phyloP scores from a whole-genome alignment of 108 stramenopile species.

The Fragilaria crotonensis region DNA sequence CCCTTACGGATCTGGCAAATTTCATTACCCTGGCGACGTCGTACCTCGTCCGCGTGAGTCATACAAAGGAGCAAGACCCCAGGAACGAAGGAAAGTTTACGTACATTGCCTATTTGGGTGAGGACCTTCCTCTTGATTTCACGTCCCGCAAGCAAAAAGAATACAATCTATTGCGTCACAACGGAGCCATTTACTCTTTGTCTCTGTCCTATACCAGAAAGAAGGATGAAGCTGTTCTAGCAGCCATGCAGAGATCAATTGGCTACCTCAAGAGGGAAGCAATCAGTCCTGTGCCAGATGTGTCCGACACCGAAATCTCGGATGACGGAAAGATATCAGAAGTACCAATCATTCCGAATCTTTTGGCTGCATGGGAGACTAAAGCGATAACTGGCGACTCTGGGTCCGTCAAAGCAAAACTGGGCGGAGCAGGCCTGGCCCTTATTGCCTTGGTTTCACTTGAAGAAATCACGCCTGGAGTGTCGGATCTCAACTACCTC shows the following conservation, averaged over 20 bases:
- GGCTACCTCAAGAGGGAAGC: conserved; percentile 13
- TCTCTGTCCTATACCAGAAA: conserved; percentile 10
- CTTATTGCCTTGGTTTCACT: conserved; percentile 14
- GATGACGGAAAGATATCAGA: neutral
- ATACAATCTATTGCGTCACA: conserved; percentile 28
- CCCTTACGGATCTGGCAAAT: neutral
- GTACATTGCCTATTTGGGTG: conserved; percentile 8
- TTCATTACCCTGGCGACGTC: conserved; percentile 7
- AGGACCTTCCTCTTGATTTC: conserved; percentile 5
- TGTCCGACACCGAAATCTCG: neutral
- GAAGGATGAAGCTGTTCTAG: neutral
- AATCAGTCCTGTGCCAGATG: conserved; percentile 12
- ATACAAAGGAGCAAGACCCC: conserved; percentile 13
- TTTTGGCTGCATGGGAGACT: conserved; percentile 19
- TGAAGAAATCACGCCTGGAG: conserved; percentile 9
- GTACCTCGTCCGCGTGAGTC: conserved; percentile 18
- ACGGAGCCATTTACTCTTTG: conserved; percentile 24
- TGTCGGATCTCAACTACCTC: conserved; percentile 4
- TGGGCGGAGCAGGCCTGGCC: conserved; percentile 24
- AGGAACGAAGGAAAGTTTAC: conserved; percentile 18
- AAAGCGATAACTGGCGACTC: neutral
- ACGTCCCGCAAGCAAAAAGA: conserved; percentile 1
- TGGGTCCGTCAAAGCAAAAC: conserved; percentile 8
- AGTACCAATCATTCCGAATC: neutral
- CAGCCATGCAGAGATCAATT: conserved; percentile 9